phyloP scores from a whole-genome alignment of 805 yeast genomes.

The Candida easanensis region DNA sequence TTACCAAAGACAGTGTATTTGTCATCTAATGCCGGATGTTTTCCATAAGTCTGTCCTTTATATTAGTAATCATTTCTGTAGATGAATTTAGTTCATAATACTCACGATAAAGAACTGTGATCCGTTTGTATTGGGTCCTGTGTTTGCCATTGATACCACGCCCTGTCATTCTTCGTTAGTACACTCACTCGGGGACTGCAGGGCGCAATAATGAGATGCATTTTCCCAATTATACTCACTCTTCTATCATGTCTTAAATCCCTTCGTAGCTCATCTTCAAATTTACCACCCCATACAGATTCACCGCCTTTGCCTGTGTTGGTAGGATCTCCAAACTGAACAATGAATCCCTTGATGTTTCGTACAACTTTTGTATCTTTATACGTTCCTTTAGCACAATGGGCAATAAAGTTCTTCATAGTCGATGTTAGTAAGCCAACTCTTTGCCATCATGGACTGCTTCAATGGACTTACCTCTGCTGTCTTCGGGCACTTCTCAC shows the following conservation, averaged over 20 bases:
- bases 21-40: constrained; percentile 78
- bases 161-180: constrained; percentile 35
- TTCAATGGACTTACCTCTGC: constrained; percentile 30
- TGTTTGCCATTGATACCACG: constrained; percentile 66
- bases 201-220: too few relatives aligned
- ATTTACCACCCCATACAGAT: constrained; percentile 74
- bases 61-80: constrained; percentile 2
- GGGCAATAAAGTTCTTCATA: constrained; percentile 40
- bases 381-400: constrained; percentile 43
- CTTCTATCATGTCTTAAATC: constrained; percentile 61
- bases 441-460: not conserved
- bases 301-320: constrained; percentile 77
- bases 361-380: constrained; percentile 63
- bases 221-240: constrained; percentile 50
- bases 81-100: constrained; percentile 1
- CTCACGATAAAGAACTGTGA: constrained; percentile 61
- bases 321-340: constrained; percentile 88
- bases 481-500: constrained; percentile 37
- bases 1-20: constrained; percentile 75
- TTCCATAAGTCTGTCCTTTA: constrained; percentile 59
- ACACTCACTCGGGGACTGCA: not conserved
- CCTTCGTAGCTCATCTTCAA: constrained; percentile 76
- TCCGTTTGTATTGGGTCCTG: constrained; percentile 65
- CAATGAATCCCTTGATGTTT: constrained; percentile 66
- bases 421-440: constrained; percentile 3